phyloP scores from a whole-genome alignment of 345 rosid genomes.

The Alliaria petiolata region DNA sequence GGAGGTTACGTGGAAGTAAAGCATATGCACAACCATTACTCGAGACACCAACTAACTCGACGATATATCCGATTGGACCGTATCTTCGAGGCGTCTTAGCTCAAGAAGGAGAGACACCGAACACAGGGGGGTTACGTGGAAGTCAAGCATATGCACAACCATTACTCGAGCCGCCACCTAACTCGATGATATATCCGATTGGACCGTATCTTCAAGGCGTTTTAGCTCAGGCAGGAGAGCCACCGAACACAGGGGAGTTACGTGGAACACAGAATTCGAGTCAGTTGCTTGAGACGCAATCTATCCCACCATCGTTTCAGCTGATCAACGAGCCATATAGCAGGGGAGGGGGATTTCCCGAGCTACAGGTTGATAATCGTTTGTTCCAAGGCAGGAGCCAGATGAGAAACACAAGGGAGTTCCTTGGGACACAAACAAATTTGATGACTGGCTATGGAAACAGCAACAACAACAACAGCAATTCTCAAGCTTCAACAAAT shows the following conservation, averaged over 20 bases:
- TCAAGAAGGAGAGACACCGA: not conserved
- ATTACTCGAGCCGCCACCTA: not conserved
- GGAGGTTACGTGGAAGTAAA: not conserved
- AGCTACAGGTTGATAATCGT: too few relatives aligned
- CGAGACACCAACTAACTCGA: not conserved
- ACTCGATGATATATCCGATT: not conserved
- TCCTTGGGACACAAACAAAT: not conserved
- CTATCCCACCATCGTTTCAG: too few relatives aligned
- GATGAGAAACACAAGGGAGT: not conserved
- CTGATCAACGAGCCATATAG: too few relatives aligned
- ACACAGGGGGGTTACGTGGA: not conserved
- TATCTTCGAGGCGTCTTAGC: not conserved
- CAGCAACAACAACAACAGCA: too few relatives aligned
- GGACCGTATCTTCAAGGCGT: not conserved
- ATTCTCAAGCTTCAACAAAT: too few relatives aligned
- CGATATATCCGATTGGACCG: not conserved
- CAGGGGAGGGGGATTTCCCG: too few relatives aligned
- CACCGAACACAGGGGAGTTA: not conserved
- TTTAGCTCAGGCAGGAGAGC: not conserved
- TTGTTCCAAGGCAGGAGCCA: too few relatives aligned
- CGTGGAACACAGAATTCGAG: too few relatives aligned
- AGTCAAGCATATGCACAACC: not conserved
- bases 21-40: not conserved
- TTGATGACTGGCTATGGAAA: not conserved
- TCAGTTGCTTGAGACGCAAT: too few relatives aligned